Conservation (phyloP, 2,329 filamentous ascomycete genomes). For the Cephalotrichum gorgonifer region DNA sequence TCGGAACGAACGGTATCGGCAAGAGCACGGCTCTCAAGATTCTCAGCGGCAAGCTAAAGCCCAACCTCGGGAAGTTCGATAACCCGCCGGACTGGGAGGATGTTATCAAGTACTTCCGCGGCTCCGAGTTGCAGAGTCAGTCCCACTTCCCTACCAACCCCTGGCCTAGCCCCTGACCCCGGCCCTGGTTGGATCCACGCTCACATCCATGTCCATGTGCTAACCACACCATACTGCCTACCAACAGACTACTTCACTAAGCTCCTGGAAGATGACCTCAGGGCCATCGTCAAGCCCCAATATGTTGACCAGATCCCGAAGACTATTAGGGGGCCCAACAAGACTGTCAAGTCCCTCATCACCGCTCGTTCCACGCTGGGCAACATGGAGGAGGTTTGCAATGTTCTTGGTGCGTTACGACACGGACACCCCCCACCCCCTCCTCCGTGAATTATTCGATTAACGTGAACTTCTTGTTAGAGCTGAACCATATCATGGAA, state of each 20-base stretch:
- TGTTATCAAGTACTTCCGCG: constrained; percentile 95
- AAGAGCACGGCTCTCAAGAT: constrained; percentile 99
- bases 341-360: constrained; percentile 70
- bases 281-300: constrained; percentile 97
- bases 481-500: constrained; percentile 81
- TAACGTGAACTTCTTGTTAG: constrained; percentile 24
- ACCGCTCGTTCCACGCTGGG: constrained; percentile 65
- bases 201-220: too few species aligned
- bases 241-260: constrained; percentile 88
- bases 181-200: not conserved
- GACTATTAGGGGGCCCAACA: constrained; percentile 73
- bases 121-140: constrained; percentile 92
- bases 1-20: constrained; percentile 99
- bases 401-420: constrained; percentile 48
- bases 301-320: constrained; percentile 98
- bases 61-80: constrained; percentile 88
- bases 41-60: constrained; percentile 95
- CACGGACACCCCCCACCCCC: not conserved
- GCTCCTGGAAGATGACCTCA: constrained; percentile 90
- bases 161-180: not conserved
- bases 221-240: not conserved
- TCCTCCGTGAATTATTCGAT: too few species aligned
- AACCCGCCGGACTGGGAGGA: constrained; percentile 99
- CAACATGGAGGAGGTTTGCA: constrained; percentile 72
- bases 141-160: constrained; percentile 6